Percentiles rank a stretch among this genome's conserved stretches.
phyloP scores from a whole-genome alignment of 805 yeast genomes.

The Teunomyces gatunensis region DNA sequence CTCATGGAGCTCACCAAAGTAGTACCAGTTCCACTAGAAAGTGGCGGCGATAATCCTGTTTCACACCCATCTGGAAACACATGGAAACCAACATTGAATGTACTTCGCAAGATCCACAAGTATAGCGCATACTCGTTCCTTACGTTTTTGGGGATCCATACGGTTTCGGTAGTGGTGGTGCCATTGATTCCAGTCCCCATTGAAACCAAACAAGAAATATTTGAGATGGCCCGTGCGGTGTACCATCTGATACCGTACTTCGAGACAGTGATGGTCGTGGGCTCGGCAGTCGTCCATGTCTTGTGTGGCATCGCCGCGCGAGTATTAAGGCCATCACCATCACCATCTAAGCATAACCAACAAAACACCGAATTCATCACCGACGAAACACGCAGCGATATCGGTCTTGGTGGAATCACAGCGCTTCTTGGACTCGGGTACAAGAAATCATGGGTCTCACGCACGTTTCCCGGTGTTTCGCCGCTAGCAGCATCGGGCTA shows the following conservation, averaged over 20 bases:
- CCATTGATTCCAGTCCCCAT: conserved; percentile 47
- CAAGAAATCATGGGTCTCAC: conserved; percentile 43
- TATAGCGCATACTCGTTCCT: conserved; percentile 60
- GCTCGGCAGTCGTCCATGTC: conserved; percentile 49
- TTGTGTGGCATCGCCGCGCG: conserved; percentile 51
- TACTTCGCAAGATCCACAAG: conserved; percentile 42
- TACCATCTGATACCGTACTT: conserved; percentile 51
- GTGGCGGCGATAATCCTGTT: neutral
- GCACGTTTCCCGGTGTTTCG: conserved; percentile 42
- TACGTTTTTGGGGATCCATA: conserved; percentile 57
- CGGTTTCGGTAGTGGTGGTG: conserved; percentile 49
- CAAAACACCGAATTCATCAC: conserved; percentile 23
- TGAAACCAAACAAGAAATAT: conserved; percentile 47
- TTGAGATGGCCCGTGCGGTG: conserved; percentile 59
- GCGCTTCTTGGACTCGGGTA: conserved; percentile 56
- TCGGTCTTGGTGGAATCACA: conserved; percentile 62
- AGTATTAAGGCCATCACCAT: conserved; percentile 9
- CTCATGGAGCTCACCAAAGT: neutral
- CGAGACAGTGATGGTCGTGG: conserved; percentile 49
- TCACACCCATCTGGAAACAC: neutral
- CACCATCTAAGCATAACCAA: conserved; percentile 6
- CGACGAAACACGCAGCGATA: conserved; percentile 38
- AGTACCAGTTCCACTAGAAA: neutral
- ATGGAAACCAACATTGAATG: neutral
- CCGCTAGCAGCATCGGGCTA: conserved; percentile 65